These are phyloP conservation scores for Parathielavia appendiculata DNA, from an alignment of 495 filamentous ascomycete species.

Conservation along the genomic window DNA sequence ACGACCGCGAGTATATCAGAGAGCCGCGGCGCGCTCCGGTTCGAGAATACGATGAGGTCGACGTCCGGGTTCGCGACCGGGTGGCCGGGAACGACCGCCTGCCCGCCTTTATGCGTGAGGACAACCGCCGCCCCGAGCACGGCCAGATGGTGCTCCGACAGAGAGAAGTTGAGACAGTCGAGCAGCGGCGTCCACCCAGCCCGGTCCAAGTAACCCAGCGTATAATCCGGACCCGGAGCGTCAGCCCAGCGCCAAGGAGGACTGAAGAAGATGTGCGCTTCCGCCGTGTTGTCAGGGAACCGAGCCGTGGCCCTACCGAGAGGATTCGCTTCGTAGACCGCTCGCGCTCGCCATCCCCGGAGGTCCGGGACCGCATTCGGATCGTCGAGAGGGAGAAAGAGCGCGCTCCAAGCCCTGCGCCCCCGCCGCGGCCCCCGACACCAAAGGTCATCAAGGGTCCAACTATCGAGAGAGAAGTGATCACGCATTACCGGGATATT, in stretches of 20 bases:
- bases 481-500: constrained; percentile 80
- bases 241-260: constrained; percentile 28
- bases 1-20: constrained; percentile 40
- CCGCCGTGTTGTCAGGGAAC: constrained; percentile 26
- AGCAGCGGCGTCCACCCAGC: constrained; percentile 39
- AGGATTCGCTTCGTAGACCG: constrained; percentile 39
- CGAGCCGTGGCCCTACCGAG: constrained; percentile 29
- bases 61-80: constrained; percentile 35
- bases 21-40: constrained; percentile 32
- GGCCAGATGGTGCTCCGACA: constrained; percentile 42
- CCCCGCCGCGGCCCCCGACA: constrained; percentile 49
- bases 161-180: constrained; percentile 43
- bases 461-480: constrained; percentile 72
- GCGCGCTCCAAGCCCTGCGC: constrained; percentile 39
- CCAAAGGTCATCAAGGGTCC: constrained; percentile 56
- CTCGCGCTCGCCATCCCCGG: constrained; percentile 43
- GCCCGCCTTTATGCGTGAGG: constrained; percentile 41
- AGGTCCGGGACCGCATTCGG: constrained; percentile 36
- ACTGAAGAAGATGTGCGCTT: constrained; percentile 30
- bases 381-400: constrained; percentile 42
- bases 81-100: constrained; percentile 35
- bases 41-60: constrained; percentile 36
- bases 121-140: constrained; percentile 34
- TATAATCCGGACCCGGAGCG: constrained; percentile 32
- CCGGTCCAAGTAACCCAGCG: constrained; percentile 37